Evolutionary conservation across 306 rosid species (phyloP).

Genomic region (Prosopis cineraria): DNA sequence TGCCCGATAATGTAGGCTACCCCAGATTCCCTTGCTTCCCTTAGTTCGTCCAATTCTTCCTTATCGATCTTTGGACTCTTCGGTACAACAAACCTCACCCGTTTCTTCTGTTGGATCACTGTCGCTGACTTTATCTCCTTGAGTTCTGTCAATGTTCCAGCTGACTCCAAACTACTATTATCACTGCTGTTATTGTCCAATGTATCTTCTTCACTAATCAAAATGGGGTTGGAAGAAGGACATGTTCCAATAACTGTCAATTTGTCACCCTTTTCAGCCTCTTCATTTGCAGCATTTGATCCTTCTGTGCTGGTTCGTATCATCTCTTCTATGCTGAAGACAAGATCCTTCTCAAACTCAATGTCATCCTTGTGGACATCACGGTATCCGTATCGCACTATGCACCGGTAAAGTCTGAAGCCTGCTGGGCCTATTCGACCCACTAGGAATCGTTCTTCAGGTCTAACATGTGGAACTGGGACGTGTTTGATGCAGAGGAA

Average conservation of each 20-base stretch:
- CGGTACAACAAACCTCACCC: slow-evolving; percentile 68
- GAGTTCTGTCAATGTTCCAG: slow-evolving; percentile 22
- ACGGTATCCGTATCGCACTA: slow-evolving; percentile 75
- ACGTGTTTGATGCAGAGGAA: slow-evolving; percentile 81
- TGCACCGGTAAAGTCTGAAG: slow-evolving; percentile 66
- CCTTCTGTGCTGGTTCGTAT: slow-evolving; percentile 43
- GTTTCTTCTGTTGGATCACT: slow-evolving; percentile 43
- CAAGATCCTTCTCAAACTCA: slow-evolving; percentile 77
- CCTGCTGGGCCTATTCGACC: slow-evolving; percentile 70
- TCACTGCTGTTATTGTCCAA: not conserved
- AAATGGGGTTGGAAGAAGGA: slow-evolving; percentile 42
- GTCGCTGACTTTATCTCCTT: slow-evolving; percentile 52
- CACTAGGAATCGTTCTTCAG: slow-evolving; percentile 71
- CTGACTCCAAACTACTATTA: slow-evolving; percentile 13
- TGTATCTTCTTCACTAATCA: slow-evolving; percentile 35
- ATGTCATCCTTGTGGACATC: slow-evolving; percentile 71
- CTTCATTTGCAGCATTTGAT: slow-evolving; percentile 19
- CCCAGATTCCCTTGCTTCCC: slow-evolving; percentile 81
- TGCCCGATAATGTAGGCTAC: slow-evolving; percentile 74
- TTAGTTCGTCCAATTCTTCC: slow-evolving; percentile 65
- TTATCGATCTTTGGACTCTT: slow-evolving; percentile 63
- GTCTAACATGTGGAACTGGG: slow-evolving; percentile 72
- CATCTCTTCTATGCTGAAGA: slow-evolving; percentile 75
- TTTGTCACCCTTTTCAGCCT: slow-evolving; percentile 37
- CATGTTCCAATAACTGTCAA: slow-evolving; percentile 72